Evolutionary conservation across 1,284 basidiomycete genomes (phyloP).

Genomic region (Ceratobasidium sp.): DNA sequence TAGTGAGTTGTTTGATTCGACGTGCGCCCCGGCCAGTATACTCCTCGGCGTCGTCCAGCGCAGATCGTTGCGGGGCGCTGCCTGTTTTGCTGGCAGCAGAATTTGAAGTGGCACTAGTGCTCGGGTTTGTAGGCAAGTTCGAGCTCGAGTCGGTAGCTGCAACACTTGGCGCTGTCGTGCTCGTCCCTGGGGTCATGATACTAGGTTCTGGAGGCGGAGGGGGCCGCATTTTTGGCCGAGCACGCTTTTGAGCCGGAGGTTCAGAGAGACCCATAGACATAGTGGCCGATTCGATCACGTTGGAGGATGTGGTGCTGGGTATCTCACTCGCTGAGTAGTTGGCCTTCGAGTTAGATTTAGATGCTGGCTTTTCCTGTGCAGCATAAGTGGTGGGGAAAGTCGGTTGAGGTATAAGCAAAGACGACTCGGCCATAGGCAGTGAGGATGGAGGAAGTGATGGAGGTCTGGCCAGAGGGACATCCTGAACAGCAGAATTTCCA

Average conservation of each 20-base stretch:
- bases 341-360: neutral
- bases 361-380: neutral
- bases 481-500: slow-evolving; percentile 30
- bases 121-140: slow-evolving; percentile 12
- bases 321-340: neutral
- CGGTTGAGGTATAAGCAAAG: slow-evolving; percentile 4
- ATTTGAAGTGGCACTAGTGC: slow-evolving; percentile 24
- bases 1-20: slow-evolving; percentile 10
- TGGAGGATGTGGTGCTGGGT: neutral
- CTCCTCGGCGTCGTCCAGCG: slow-evolving; percentile 31
- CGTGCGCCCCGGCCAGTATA: slow-evolving; percentile 35
- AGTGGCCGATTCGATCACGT: neutral
- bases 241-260: slow-evolving; percentile 1
- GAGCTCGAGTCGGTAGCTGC: slow-evolving; percentile 9
- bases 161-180: slow-evolving; percentile 14
- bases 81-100: slow-evolving; percentile 2
- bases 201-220: slow-evolving; percentile 33
- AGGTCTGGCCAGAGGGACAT: slow-evolving; percentile 12
- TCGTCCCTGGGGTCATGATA: neutral
- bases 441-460: slow-evolving; percentile 36
- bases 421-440: slow-evolving; percentile 9
- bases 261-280: neutral
- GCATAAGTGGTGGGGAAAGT: slow-evolving; percentile 9
- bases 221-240: slow-evolving; percentile 33
- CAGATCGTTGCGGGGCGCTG: slow-evolving; percentile 18